Evolutionary conservation across 805 yeast genomes (phyloP).

Genomic region (Yarrowia alimentaria): DNA sequence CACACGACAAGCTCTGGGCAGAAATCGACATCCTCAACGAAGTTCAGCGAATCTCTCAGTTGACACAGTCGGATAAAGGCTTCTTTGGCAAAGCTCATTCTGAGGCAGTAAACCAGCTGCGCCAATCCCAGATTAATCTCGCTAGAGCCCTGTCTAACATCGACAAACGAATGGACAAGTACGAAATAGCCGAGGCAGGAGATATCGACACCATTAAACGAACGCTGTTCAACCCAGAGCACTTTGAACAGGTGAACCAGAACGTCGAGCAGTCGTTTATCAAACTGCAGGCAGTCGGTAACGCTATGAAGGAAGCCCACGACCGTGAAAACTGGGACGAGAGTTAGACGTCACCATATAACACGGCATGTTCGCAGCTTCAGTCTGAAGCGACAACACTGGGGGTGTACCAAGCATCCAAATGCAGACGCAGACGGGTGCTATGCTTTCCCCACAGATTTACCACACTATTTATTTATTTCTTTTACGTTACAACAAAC

Average conservation of each 20-base stretch:
- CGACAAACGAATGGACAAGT: slow-evolving; percentile 35
- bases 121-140: slow-evolving; percentile 55
- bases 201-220: slow-evolving; percentile 40
- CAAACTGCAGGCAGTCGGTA: slow-evolving; percentile 53
- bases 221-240: slow-evolving; percentile 48
- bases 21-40: slow-evolving; percentile 84
- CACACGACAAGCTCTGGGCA: slow-evolving; percentile 80
- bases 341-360: not conserved
- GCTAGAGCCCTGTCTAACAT: slow-evolving; percentile 43
- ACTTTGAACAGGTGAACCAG: slow-evolving; percentile 52
- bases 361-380: not conserved
- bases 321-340: slow-evolving; percentile 29
- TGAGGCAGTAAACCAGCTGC: slow-evolving; percentile 51
- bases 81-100: slow-evolving; percentile 48
- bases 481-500: too few relatives aligned
- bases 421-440: too few relatives aligned
- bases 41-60: slow-evolving; percentile 58
- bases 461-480: not conserved
- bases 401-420: too few relatives aligned
- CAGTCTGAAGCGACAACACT: too few relatives aligned
- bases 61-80: slow-evolving; percentile 38
- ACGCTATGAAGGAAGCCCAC: slow-evolving; percentile 41
- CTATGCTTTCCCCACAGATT: too few relatives aligned
- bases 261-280: slow-evolving; percentile 51
- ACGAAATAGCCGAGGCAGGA: slow-evolving; percentile 40